phyloP scores from a whole-genome alignment of 208 protist species.

The Leishmania gerbilli region DNA sequence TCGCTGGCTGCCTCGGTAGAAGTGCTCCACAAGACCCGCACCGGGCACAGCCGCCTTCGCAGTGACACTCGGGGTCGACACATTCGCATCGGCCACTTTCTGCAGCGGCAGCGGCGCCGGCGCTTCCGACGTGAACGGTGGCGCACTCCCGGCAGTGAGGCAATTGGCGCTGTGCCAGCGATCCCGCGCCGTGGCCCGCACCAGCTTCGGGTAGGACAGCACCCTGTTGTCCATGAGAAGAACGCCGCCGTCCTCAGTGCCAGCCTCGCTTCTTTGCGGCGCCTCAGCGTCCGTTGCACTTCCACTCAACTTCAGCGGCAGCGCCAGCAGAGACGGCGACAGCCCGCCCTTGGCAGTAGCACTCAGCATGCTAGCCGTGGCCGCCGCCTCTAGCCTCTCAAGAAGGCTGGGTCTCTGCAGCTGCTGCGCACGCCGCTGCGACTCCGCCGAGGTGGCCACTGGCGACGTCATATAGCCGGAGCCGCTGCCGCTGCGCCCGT shows the following conservation, averaged over 20 bases:
- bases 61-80: background rate
- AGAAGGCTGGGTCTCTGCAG: slow-evolving; percentile 11
- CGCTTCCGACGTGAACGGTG: background rate
- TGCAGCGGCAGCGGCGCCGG: background rate
- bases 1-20: slow-evolving; percentile 21
- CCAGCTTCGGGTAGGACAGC: slow-evolving; percentile 16
- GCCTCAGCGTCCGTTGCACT: background rate
- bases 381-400: slow-evolving; percentile 15
- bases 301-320: background rate
- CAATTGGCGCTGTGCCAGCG: slow-evolving; percentile 33
- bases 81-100: background rate
- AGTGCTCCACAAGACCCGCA: slow-evolving; percentile 17
- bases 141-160: slow-evolving; percentile 20
- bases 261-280: background rate
- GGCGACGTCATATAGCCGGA: slow-evolving; percentile 11
- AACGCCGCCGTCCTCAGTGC: background rate
- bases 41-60: background rate
- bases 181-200: slow-evolving; percentile 26
- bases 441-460: slow-evolving; percentile 3
- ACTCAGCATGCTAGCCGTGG: slow-evolving; percentile 9
- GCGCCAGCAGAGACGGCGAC: background rate
- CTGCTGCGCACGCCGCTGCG: slow-evolving; percentile 12
- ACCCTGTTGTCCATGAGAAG: slow-evolving; percentile 20
- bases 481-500: slow-evolving; percentile 23
- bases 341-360: background rate